Conservation (phyloP, 306 rosid genomes). For the Sphenostylis stenocarpa region DNA sequence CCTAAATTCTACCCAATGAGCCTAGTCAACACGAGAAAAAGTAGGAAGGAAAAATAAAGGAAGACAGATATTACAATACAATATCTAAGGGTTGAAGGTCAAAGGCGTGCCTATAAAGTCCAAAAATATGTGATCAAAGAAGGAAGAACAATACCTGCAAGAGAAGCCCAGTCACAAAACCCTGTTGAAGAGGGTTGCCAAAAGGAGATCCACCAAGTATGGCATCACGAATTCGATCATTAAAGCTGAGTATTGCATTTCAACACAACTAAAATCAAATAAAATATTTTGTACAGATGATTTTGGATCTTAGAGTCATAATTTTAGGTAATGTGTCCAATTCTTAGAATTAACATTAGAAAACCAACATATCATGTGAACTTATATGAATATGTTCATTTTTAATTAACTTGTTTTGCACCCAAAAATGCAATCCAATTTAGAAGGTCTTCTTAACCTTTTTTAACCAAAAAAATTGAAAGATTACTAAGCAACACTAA, state of each 20-base stretch:
- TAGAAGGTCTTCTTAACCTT: background rate
- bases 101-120: background rate
- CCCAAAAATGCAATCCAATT: background rate
- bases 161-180: conserved; percentile 83
- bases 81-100: conserved; percentile 12
- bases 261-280: conserved; percentile 30
- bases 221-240: conserved; percentile 95
- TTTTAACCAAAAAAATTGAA: background rate
- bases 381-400: background rate
- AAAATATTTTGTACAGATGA: conserved; percentile 19
- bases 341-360: conserved; percentile 15
- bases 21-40: background rate
- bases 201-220: conserved; percentile 96
- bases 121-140: background rate
- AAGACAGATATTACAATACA: background rate
- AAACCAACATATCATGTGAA: conserved; percentile 4
- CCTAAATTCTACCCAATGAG: background rate
- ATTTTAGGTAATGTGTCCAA: background rate
- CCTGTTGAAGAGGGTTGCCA: conserved; percentile 97
- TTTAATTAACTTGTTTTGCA: background rate
- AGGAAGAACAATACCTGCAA: conserved; percentile 56
- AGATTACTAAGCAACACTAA: conserved; percentile 12
- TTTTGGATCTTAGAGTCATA: conserved; percentile 6
- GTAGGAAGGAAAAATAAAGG: background rate
- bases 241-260: conserved; percentile 59